phyloP scores from a whole-genome alignment of 2,329 filamentous ascomycete genomes.

The Phaeosphaeriaceae sp. region DNA sequence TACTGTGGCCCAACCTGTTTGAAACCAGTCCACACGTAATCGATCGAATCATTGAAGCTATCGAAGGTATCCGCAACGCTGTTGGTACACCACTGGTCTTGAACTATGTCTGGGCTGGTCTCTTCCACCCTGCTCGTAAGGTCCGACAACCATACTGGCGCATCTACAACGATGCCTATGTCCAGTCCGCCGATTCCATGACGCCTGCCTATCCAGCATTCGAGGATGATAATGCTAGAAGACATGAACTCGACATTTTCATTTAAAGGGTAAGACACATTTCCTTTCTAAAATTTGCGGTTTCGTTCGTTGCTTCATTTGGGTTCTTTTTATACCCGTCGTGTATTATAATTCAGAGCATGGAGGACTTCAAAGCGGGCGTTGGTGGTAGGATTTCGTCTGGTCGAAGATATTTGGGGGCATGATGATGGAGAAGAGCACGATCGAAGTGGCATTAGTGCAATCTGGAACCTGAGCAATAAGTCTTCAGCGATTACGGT shows the following conservation, averaged over 20 bases:
- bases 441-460: background rate
- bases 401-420: background rate
- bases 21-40: constrained; percentile 99
- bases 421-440: too few species aligned
- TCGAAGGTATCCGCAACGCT: constrained; percentile 92
- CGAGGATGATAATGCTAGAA: constrained; percentile 77
- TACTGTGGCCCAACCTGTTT: constrained; percentile 95
- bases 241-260: constrained; percentile 83
- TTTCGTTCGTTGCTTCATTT: background rate
- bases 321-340: background rate
- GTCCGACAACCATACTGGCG: constrained; percentile 95
- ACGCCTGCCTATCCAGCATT: constrained; percentile 94
- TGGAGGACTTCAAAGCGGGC: constrained; percentile 5
- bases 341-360: constrained; percentile 8
- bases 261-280: constrained; percentile 59
- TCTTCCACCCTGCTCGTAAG: constrained; percentile 96
- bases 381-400: background rate
- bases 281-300: background rate
- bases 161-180: constrained; percentile 95
- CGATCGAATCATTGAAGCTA: constrained; percentile 95
- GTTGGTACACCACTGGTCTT: constrained; percentile 90
- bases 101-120: constrained; percentile 97
- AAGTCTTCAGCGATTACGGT: constrained; percentile 19
- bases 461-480: background rate
- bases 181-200: constrained; percentile 91